phyloP scores from a whole-genome alignment of 2,329 filamentous ascomycete species.

The Trichoderma sp. region DNA sequence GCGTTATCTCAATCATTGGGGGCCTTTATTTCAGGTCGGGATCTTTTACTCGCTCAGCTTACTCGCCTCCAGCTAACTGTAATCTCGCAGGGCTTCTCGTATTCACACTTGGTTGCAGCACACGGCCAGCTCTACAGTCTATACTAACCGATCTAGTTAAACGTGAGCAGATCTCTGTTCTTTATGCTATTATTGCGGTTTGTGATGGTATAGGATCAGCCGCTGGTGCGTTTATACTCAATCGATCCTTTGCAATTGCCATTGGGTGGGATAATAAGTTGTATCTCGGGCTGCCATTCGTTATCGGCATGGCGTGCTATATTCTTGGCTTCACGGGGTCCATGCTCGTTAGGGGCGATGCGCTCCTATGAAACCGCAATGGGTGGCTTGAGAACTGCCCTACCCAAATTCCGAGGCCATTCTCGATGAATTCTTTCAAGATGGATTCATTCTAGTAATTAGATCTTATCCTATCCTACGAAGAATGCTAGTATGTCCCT shows the following conservation, averaged over 20 bases:
- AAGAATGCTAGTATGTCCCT: conserved; percentile 6
- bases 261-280: conserved; percentile 4
- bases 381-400: background rate
- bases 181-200: background rate
- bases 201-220: conserved; percentile 13
- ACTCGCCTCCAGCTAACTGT: background rate
- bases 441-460: background rate
- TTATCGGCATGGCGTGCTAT: background rate
- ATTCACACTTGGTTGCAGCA: conserved; percentile 11
- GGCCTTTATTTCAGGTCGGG: background rate
- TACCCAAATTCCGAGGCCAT: background rate
- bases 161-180: background rate
- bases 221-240: conserved; percentile 8
- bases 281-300: conserved; percentile 7
- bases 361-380: background rate
- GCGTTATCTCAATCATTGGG: background rate
- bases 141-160: conserved; percentile 1
- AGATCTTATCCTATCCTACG: background rate
- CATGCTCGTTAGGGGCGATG: background rate
- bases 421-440: background rate
- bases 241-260: background rate
- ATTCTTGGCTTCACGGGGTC: background rate
- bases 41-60: background rate
- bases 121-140: conserved; percentile 7
- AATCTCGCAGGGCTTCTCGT: background rate